Percentiles rank a stretch among this genome's conserved stretches.
Conservation (phyloP, 441 rosid species). For the Rhodomyrtus psidioides region DNA sequence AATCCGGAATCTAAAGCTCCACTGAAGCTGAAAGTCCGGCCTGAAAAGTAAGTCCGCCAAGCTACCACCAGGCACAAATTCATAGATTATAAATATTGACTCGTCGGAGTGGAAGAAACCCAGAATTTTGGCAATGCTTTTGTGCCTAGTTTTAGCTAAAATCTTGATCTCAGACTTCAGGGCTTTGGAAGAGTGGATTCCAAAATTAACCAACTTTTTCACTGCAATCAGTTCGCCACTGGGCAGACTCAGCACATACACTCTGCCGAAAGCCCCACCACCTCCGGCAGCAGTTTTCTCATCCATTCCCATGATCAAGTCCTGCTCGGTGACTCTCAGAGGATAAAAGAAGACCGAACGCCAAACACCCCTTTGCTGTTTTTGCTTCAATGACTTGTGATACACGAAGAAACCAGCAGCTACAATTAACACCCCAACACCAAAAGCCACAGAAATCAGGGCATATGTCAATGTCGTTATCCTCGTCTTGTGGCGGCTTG, state of each 20-base stretch:
- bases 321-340: slow-evolving; percentile 50
- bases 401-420: slow-evolving; percentile 25
- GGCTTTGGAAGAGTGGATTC: slow-evolving; percentile 35
- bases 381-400: slow-evolving; percentile 43
- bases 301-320: slow-evolving; percentile 38
- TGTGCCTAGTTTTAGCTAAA: slow-evolving; percentile 52
- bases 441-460: slow-evolving; percentile 59
- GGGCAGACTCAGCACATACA: slow-evolving; percentile 33
- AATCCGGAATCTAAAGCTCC: slow-evolving; percentile 50
- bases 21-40: slow-evolving; percentile 30
- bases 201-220: slow-evolving; percentile 44
- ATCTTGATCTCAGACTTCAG: slow-evolving; percentile 55
- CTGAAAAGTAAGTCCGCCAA: slow-evolving; percentile 38
- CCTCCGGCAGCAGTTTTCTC: slow-evolving; percentile 37
- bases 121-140: slow-evolving; percentile 44
- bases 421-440: slow-evolving; percentile 30
- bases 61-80: slow-evolving; percentile 49
- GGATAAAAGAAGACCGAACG: slow-evolving; percentile 54
- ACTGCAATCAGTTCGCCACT: slow-evolving; percentile 51
- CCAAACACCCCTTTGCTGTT: slow-evolving; percentile 36
- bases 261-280: slow-evolving; percentile 46
- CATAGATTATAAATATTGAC: slow-evolving; percentile 44
- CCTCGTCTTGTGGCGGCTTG: slow-evolving; percentile 18
- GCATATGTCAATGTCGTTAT: slow-evolving; percentile 31
- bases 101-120: slow-evolving; percentile 62